A percentile compares a stretch with the other conserved stretches of the same genome.
Evolutionary conservation across 768 basidiomycete species (phyloP).

Genomic region (Multifurca ochricompacta): DNA sequence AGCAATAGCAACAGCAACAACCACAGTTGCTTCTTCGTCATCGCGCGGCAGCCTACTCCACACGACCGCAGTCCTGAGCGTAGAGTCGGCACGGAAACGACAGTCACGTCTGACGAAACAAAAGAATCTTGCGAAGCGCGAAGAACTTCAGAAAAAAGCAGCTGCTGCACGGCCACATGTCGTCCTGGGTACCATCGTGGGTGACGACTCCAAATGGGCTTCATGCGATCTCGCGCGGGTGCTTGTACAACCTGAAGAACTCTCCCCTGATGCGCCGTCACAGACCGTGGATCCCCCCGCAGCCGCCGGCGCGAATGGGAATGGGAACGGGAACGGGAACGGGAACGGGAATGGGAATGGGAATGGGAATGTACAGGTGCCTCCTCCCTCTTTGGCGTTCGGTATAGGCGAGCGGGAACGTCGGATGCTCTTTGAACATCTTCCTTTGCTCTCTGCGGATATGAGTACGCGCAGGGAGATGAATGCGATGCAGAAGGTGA

Average conservation of each 20-base stretch:
- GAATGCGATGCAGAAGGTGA: not conserved
- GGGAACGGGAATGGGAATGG: no score
- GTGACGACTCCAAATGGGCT: constrained; percentile 61
- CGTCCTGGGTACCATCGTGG: constrained; percentile 63
- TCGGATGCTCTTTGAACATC: constrained; percentile 53
- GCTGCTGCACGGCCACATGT: constrained; percentile 49
- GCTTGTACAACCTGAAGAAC: constrained; percentile 29
- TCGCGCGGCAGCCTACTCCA: constrained; percentile 35
- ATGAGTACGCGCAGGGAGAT: constrained; percentile 3
- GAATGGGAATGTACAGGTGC: constrained; percentile 40
- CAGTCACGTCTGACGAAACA: constrained; percentile 34
- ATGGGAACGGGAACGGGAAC: no score
- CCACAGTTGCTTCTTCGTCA: constrained; percentile 32
- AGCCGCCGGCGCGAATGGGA: constrained; percentile 23
- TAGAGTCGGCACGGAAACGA: constrained; percentile 27
- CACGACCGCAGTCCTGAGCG: constrained; percentile 36
- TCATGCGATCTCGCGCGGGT: constrained; percentile 56
- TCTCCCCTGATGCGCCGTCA: not conserved
- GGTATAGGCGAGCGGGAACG: constrained; percentile 57
- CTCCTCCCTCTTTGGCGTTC: constrained; percentile 54
- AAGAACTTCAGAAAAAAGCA: constrained; percentile 33
- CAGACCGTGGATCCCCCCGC: constrained; percentile 13
- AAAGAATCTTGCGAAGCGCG: constrained; percentile 39
- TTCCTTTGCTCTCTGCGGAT: constrained; percentile 48
- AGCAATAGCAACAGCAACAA: constrained; percentile 35